Evolutionary conservation across 1,284 basidiomycete genomes (phyloP), one percentile per base, ranked within the genome.

Genomic region (Moesziomyces sp.): DNA sequence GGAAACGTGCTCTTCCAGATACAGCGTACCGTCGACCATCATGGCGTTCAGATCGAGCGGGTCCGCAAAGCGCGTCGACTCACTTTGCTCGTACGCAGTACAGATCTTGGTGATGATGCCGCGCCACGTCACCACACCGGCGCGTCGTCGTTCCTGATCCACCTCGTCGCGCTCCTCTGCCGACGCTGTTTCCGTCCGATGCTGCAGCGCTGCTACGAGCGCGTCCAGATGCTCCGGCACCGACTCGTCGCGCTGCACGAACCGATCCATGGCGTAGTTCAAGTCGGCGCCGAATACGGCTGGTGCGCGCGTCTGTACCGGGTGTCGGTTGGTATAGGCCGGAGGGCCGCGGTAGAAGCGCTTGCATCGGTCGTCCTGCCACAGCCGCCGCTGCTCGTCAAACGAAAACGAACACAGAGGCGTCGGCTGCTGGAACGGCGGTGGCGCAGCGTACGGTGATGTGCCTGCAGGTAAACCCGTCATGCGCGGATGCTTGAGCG

Each of bases 31-130:
- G 88, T 92, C 76, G 18, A 79, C 26, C 58, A 77, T 51, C 79
- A 81, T 78, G 11, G 69, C 77, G 38, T 81, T 79, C 30, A 80
- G 64, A 4, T 78, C 65, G 50, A 79, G 66, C 91, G 90, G 52
- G 88, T 91, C 85, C 93, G 86, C 77, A 11, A 52, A 88, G 76
- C 84, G 53, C 44, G 68, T 44, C 46, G 65, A 62, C 43, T 46
- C 43, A 49, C 66, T 62, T 58, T 72, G 74, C 43, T 73, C 45
- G 46, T 65, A 61, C 4, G 77, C 75, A 3, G 72, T 82, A 54
- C 79, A 75, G 62, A 77, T 50, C 91, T 91, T 95, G 62, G 95
- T 97, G 86, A 97, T 89, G 59, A 97, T 89, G 5, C 95, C 96
- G 79, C 93, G 87, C 93, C 93, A 96, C 5, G 90, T 89, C 43